These are phyloP conservation scores for Grifola frondosa DNA, from an alignment of 1,284 basidiomycete species.

Conservation along the genomic window DNA sequence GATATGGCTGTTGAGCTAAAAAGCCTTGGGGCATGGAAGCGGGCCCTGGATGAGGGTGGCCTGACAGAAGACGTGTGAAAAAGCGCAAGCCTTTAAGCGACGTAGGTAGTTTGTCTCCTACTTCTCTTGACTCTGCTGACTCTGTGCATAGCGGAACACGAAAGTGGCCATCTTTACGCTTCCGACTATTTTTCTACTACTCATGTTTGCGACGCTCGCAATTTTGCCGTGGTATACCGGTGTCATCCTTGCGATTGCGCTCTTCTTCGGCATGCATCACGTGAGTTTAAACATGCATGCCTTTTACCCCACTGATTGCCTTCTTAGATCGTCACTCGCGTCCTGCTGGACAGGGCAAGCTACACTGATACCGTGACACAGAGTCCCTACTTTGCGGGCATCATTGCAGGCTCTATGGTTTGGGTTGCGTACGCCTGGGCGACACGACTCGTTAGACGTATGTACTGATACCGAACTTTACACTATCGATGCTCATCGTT, in stretches of 20 bases:
- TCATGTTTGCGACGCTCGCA: conserved; percentile 82
- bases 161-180: conserved; percentile 79
- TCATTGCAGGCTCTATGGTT: conserved; percentile 83
- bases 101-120: conserved; percentile 4
- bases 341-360: conserved; percentile 74
- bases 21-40: conserved; percentile 83
- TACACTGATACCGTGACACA: conserved; percentile 77
- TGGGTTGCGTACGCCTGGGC: conserved; percentile 89
- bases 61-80: conserved; percentile 72
- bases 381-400: conserved; percentile 90
- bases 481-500: background rate
- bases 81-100: conserved; percentile 70
- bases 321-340: conserved; percentile 73
- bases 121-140: conserved; percentile 8
- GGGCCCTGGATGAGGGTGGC: conserved; percentile 85
- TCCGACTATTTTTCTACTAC: conserved; percentile 76
- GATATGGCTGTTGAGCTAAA: conserved; percentile 97
- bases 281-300: conserved; percentile 44
- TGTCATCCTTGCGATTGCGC: conserved; percentile 76
- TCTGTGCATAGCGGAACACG: conserved; percentile 62
- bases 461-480: conserved; percentile 22
- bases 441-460: conserved; percentile 70
- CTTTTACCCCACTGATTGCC: conserved; percentile 18
- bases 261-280: conserved; percentile 93
- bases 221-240: conserved; percentile 90